phyloP scores from a whole-genome alignment of 192 early-diverging fungal species.

The Coemansia reversa region DNA sequence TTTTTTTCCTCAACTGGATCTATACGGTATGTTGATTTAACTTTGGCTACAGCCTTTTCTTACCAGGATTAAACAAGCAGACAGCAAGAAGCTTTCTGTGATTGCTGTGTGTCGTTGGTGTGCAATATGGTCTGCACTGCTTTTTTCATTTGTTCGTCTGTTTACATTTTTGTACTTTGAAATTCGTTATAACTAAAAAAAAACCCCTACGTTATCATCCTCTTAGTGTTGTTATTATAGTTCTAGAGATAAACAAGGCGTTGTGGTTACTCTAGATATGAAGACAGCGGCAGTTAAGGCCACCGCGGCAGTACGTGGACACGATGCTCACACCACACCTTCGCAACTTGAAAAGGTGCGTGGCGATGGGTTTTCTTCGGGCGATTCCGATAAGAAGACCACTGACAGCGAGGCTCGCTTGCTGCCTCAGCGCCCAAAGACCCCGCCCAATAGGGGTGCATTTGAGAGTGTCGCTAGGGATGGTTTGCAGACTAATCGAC shows the following conservation, averaged over 20 bases:
- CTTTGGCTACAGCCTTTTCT: neutral
- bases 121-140: neutral
- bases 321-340: neutral
- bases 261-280: neutral
- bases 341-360: neutral
- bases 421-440: neutral
- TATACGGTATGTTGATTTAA: neutral
- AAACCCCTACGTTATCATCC: neutral
- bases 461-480: neutral
- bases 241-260: neutral
- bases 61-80: neutral
- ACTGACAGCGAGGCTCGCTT: neutral
- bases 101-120: neutral
- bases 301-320: neutral
- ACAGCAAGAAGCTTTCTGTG: neutral
- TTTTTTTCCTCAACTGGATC: neutral
- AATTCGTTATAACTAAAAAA: neutral
- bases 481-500: conserved; percentile 7
- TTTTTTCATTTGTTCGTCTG: neutral
- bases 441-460: conserved; percentile 2
- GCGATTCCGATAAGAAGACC: neutral
- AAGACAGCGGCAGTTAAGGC: neutral
- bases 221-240: neutral
- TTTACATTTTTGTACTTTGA: neutral
- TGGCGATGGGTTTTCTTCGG: neutral